Evolutionary conservation across 2,329 filamentous ascomycete genomes (phyloP), one percentile per base, ranked within the genome.

Genomic region (Talaromyces sp.): DNA sequence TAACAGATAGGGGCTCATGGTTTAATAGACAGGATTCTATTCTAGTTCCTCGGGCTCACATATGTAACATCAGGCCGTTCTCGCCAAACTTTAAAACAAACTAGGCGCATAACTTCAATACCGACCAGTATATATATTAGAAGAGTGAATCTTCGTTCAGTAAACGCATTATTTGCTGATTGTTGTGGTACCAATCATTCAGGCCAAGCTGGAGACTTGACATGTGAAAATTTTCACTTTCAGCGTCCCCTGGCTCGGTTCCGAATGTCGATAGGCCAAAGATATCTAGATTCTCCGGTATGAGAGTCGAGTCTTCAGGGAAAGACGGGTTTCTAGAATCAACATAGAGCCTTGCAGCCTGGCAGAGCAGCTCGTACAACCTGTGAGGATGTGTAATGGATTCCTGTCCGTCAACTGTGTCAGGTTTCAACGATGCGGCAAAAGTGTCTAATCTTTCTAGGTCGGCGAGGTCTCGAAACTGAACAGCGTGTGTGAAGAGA

Each of bases 281-380:
- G 6, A 18, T 34, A 30, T 23, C 34, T 42, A 23, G 12, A 7
- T 28, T 8, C 6, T 40, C 34, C 4, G 16, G 34, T 12, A 28
- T 3, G 6, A 56, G 5, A 40, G 30, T 40, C 5, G 54, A 12
- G 18, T 34, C 28, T 14, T 31, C n/a, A 50, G 58, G 51, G 9
- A 30, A 60, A 4, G 58, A 18, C 12, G 52, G 40, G 5, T 5
- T 36, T 12, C 44, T 34, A 1, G 44, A 50, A 18, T 60, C 40
- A 44, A 60, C 47, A 33, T 60, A 60, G 23, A 60, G 36, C 51
- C 52, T n/a, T 7, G 58, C 51, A 47, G 52, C 58, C n/a, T 60
- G 36, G n/a, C 58, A 60, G 10, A 60, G 58, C 14, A 60, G 52
- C 28, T 56, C 42, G 27, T 60, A 60, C 10, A 60, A 9, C n/a